These are phyloP conservation scores for Aspergillus novoparasiticus DNA, from an alignment of 2,329 filamentous ascomycete species.

Conservation along the genomic window DNA sequence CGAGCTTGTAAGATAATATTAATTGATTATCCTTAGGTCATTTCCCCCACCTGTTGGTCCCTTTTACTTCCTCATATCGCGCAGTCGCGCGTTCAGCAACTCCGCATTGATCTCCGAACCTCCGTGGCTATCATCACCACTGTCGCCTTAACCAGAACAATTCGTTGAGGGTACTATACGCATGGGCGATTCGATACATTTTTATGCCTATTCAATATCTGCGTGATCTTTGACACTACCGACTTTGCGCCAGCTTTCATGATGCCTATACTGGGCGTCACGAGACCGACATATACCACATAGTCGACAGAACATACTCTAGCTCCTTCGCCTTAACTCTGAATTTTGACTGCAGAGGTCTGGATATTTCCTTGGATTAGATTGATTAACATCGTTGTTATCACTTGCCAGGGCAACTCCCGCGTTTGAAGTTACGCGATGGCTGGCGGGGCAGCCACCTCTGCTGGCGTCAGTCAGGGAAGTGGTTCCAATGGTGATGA, in stretches of 20 bases:
- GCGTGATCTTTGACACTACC: neutral
- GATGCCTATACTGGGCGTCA: constrained; percentile 16
- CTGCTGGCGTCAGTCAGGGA: constrained; percentile 22
- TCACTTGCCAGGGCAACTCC: neutral
- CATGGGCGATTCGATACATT: neutral
- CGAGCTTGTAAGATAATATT: neutral
- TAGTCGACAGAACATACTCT: constrained; percentile 7
- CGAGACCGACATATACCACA: constrained; percentile 11
- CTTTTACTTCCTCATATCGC: neutral
- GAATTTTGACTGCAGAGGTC: neutral
- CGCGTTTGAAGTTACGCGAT: constrained; percentile 14
- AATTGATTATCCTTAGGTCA: neutral
- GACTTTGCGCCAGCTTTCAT: constrained; percentile 8
- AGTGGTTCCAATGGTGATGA: constrained; percentile 24
- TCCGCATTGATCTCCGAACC: constrained; percentile 16
- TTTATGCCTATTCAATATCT: neutral
- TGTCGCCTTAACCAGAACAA: neutral
- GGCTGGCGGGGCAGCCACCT: constrained; percentile 24
- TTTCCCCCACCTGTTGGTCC: neutral
- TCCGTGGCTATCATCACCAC: constrained; percentile 1
- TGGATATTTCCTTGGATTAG: neutral
- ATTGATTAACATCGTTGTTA: neutral
- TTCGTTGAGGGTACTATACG: neutral
- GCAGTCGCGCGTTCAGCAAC: neutral
- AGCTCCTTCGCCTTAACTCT: neutral